A percentile compares a stretch with the other conserved stretches of the same genome.
Conservation (phyloP, 140 eudicot species). For the Stevia rebaudiana region DNA sequence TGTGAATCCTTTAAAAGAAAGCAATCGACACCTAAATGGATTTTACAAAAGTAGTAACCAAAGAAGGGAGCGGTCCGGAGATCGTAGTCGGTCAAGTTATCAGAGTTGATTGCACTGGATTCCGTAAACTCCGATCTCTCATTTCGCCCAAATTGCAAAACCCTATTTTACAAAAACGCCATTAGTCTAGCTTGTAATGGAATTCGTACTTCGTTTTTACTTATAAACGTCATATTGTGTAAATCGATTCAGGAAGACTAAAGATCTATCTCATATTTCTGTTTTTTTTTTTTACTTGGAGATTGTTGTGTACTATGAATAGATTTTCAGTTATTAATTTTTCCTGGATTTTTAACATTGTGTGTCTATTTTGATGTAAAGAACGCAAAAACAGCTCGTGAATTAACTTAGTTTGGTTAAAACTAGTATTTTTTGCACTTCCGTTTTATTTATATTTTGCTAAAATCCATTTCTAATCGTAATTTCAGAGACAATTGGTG, state of each 20-base stretch:
- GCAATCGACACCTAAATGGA: conserved; percentile 49
- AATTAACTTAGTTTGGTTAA: neutral
- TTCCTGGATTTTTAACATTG: too few species aligned
- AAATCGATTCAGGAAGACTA: neutral
- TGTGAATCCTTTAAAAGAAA: too few species aligned
- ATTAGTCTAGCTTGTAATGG: neutral
- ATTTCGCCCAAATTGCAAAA: conserved; percentile 10
- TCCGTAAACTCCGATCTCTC: conserved; percentile 33
- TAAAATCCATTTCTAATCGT: neutral
- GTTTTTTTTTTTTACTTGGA: neutral
- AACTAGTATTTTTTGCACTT: neutral
- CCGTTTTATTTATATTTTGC: neutral
- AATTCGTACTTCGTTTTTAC: neutral
- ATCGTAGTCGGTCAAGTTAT: conserved; percentile 69
- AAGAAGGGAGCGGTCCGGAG: conserved; percentile 81
- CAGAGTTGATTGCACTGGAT: conserved; percentile 97
- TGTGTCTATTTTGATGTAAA: too few species aligned
- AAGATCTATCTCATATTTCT: conserved; percentile 4
- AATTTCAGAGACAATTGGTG: conserved; percentile 65
- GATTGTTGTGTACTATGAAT: neutral
- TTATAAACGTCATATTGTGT: neutral
- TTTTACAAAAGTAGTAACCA: conserved; percentile 63
- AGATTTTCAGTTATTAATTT: too few species aligned
- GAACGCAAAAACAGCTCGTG: neutral
- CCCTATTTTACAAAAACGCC: conserved; percentile 4